Percentiles rank a stretch among this genome's conserved stretches.
phyloP scores from a whole-genome alignment of 1,139 yeast species.

The Sugiyamaella castrensis region DNA sequence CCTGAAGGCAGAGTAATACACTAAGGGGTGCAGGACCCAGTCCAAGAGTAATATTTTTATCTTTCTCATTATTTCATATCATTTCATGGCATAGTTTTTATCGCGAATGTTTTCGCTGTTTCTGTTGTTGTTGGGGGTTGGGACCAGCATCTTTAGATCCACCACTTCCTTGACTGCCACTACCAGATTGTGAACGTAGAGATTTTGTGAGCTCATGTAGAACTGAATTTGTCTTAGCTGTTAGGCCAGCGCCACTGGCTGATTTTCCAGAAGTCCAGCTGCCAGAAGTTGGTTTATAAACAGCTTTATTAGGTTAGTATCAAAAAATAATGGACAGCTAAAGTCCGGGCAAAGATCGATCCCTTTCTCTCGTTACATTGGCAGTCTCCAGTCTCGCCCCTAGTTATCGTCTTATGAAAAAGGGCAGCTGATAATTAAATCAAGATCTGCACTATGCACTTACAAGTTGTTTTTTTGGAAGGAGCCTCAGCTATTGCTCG shows the following conservation, averaged over 20 bases:
- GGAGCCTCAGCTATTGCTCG: slow-evolving; percentile 19
- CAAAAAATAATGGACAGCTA: background rate
- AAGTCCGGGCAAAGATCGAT: too few relatives aligned
- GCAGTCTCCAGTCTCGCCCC: background rate
- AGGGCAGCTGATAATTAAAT: too few relatives aligned
- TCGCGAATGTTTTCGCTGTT: slow-evolving; percentile 12
- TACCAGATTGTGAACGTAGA: background rate
- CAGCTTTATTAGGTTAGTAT: slow-evolving; percentile 13
- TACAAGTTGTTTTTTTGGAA: slow-evolving; percentile 16
- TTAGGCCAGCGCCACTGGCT: slow-evolving; percentile 12
- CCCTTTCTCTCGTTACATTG: too few relatives aligned
- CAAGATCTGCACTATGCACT: slow-evolving; percentile 7
- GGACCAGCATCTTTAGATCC: background rate
- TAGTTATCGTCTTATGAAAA: too few relatives aligned
- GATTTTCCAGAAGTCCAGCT: slow-evolving; percentile 28
- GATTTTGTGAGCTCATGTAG: slow-evolving; percentile 23
- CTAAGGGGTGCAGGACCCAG: too few relatives aligned
- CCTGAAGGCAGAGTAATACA: too few relatives aligned
- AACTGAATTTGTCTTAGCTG: slow-evolving; percentile 20
- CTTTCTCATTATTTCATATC: too few relatives aligned
- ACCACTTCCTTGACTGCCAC: slow-evolving; percentile 6
- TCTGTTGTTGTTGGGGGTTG: background rate
- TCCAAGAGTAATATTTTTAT: too few relatives aligned
- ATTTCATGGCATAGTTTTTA: background rate
- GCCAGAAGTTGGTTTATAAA: slow-evolving; percentile 27